phyloP scores from a whole-genome alignment of 257 asterid genomes.

The Penstemon newberryi region DNA sequence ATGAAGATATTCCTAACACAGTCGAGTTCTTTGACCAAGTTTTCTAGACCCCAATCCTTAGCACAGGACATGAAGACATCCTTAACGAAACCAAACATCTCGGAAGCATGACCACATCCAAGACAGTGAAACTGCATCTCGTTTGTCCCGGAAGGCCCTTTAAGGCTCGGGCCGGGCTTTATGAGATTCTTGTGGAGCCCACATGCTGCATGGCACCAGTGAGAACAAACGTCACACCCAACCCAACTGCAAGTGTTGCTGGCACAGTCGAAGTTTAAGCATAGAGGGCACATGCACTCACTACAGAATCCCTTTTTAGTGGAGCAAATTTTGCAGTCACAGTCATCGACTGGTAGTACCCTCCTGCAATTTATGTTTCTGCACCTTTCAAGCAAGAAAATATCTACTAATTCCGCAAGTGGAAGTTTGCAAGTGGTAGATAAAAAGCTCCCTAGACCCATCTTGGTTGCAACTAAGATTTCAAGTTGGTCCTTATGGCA shows the following conservation, averaged over 20 bases:
- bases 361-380: constrained; percentile 72
- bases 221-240: constrained; percentile 85
- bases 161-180: constrained; percentile 66
- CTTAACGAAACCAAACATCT: constrained; percentile 94
- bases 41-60: constrained; percentile 68
- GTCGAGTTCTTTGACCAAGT: constrained; percentile 72
- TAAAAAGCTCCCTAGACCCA: constrained; percentile 64
- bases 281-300: constrained; percentile 92
- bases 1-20: constrained; percentile 62
- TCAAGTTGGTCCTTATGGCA: constrained; percentile 75
- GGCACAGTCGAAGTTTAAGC: constrained; percentile 83
- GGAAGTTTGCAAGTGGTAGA: constrained; percentile 47
- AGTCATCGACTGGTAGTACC: constrained; percentile 72
- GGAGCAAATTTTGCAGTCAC: constrained; percentile 86
- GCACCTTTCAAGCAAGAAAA: constrained; percentile 77
- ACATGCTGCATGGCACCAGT: constrained; percentile 92
- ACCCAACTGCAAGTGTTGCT: constrained; percentile 92
- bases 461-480: constrained; percentile 66
- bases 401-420: constrained; percentile 60
- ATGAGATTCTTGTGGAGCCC: constrained; percentile 70
- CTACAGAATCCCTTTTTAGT: constrained; percentile 83
- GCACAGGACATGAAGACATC: constrained; percentile 71
- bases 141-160: constrained; percentile 62
- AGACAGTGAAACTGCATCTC: constrained; percentile 91
- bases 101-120: constrained; percentile 79